phyloP scores from a whole-genome alignment of 169 alveolate species.

The Babesia sp. region DNA sequence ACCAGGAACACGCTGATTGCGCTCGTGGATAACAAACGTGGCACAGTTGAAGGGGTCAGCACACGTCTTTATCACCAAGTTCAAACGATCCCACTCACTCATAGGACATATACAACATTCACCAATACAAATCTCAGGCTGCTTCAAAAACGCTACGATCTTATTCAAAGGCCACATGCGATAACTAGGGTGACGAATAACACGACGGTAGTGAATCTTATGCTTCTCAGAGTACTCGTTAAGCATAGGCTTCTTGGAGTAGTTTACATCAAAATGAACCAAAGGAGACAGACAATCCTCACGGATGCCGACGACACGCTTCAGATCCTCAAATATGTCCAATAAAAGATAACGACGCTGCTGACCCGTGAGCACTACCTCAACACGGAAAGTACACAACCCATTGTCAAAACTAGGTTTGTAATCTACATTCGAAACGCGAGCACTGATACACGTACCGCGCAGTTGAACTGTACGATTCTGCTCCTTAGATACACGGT shows the following conservation, averaged over 20 bases:
- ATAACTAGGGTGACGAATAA: constrained; percentile 63
- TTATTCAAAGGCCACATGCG: constrained; percentile 67
- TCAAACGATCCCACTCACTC: constrained; percentile 70
- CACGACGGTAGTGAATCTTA: constrained; percentile 59
- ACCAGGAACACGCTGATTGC: constrained; percentile 72
- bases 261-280: constrained; percentile 55
- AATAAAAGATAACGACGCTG: constrained; percentile 40
- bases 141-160: constrained; percentile 49
- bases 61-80: constrained; percentile 76
- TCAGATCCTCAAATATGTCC: constrained; percentile 27
- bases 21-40: constrained; percentile 70
- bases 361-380: constrained; percentile 61
- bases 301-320: neutral
- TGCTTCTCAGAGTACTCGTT: constrained; percentile 29
- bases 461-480: constrained; percentile 18
- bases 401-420: constrained; percentile 47
- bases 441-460: constrained; percentile 59
- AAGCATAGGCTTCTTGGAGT: constrained; percentile 45
- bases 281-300: constrained; percentile 59
- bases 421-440: constrained; percentile 58
- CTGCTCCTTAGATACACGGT: constrained; percentile 52
- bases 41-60: constrained; percentile 74
- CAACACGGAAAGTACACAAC: constrained; percentile 43
- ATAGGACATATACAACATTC: constrained; percentile 80
- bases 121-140: constrained; percentile 70